These are phyloP conservation scores for Bidens hawaiensis DNA, from an alignment of 140 eudicot genomes.

Conservation along the genomic window DNA sequence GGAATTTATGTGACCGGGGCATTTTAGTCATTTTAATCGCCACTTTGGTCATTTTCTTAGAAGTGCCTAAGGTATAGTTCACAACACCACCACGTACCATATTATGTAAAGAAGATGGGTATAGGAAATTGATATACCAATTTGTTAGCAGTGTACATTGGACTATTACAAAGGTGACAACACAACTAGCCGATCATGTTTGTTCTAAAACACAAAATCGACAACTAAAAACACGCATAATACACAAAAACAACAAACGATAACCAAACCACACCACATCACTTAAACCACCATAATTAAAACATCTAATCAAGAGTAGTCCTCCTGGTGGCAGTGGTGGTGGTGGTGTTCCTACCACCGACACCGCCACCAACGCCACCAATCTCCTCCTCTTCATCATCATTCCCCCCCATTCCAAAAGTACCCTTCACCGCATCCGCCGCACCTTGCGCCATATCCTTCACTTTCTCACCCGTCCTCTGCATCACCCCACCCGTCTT, in stretches of 20 bases:
- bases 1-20: too few relatives aligned
- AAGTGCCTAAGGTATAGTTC: too few relatives aligned
- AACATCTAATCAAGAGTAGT: background rate
- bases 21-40: too few relatives aligned
- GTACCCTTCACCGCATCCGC: slow-evolving; percentile 74
- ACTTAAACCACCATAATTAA: background rate
- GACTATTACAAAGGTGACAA: background rate
- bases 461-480: slow-evolving; percentile 63
- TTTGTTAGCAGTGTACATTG: too few relatives aligned
- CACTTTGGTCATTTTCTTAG: too few relatives aligned
- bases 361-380: too few relatives aligned
- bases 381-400: slow-evolving; percentile 20
- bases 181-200: too few relatives aligned
- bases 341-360: background rate
- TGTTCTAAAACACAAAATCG: background rate
- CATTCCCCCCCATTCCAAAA: slow-evolving; percentile 48
- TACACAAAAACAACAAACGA: too few relatives aligned
- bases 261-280: background rate
- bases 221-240: too few relatives aligned
- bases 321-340: slow-evolving; percentile 17
- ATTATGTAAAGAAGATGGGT: too few relatives aligned
- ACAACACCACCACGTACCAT: too few relatives aligned
- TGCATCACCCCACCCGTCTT: slow-evolving; percentile 63
- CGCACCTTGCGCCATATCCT: slow-evolving; percentile 70
- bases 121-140: too few relatives aligned